Evolutionary conservation across 208 protist genomes (phyloP).

Genomic region (Strigomonas galati): DNA sequence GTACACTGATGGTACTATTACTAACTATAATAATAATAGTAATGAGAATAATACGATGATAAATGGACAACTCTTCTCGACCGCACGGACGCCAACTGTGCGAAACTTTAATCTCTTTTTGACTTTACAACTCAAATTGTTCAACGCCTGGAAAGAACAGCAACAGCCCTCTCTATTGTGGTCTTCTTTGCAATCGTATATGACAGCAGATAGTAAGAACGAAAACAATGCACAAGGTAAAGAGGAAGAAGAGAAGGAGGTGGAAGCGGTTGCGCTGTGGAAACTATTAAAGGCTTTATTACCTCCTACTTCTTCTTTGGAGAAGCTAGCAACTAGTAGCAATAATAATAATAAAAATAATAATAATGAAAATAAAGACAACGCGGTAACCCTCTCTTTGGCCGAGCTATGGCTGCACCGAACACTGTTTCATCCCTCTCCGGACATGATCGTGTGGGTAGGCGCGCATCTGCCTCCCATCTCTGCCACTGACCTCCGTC

Average conservation of each 20-base stretch:
- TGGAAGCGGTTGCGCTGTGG: background rate
- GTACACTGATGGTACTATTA: too few species aligned
- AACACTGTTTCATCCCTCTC: constrained; percentile 25
- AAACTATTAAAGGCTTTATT: background rate
- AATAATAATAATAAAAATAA: too few species aligned
- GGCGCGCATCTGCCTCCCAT: constrained; percentile 13
- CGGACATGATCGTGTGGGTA: constrained; percentile 31
- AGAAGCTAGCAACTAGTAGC: too few species aligned
- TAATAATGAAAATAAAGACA: too few species aligned
- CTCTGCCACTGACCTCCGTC: too few species aligned
- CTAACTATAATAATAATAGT: too few species aligned
- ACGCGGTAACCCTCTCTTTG: constrained; percentile 17
- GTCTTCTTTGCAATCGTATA: too few species aligned
- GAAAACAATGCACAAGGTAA: background rate
- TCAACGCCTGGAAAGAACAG: too few species aligned
- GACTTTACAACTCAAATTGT: background rate
- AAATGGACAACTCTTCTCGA: background rate
- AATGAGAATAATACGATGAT: too few species aligned
- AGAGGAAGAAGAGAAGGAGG: background rate
- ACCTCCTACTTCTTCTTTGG: too few species aligned
- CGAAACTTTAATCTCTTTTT: constrained; percentile 19
- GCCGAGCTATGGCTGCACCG: constrained; percentile 30
- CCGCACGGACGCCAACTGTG: background rate
- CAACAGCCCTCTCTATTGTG: too few species aligned
- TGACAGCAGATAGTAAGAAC: background rate